Base-by-base conservation (phyloP, 202 grass and related monocot genomes). In the Brachypodium distachyon region DNA sequence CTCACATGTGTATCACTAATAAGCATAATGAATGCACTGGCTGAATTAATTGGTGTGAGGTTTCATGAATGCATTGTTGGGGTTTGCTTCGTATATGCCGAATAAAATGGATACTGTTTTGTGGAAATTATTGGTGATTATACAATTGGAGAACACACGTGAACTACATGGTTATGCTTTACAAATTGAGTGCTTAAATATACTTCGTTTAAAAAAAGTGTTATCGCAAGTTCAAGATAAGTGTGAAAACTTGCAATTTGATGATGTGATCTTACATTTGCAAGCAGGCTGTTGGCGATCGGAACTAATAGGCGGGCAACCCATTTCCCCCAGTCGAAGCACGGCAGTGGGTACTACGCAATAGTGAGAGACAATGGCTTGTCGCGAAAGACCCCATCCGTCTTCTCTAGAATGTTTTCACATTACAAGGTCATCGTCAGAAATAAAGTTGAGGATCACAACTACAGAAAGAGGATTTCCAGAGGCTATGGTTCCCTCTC, bases 351-450 rank as follows among this genome's bases (percentile, higher is more conserved):
- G 26, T 79, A 74, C 55, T 77, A 72, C 50, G 42, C 81, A 34
- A 51, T 61, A 27, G 74, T 28, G 41, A 85, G 85, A 57, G 72
- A 75, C 61, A 74, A 94, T 93, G 86, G 91, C 37, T 79, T 81
- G 41, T 61, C 77, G 68, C 69, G 41, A 68, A 93, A 75, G 16
- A 81, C 84, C 42, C 88, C 81, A 21, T 43, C 72, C 9, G 18
- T 88, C 48, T 74, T 88, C 73, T 80, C 73, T 7, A 89, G 91
- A 80, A 84, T 89, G 56, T 87, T 87, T 59, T 94, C 86, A 22
- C 85, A 76, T 60, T 86, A 83, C 78, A 91, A 77, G 84, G 59
- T 85, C 67, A 31, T 38, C 28, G 28, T 33, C 62, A 81, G 84
- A 21, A 84, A 74, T 65, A 82, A 77, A 47, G 16, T 27, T 73